Percentiles rank a stretch among this genome's conserved stretches.
phyloP scores from a whole-genome alignment of 495 filamentous ascomycete species.

The Podospora fimiseda region DNA sequence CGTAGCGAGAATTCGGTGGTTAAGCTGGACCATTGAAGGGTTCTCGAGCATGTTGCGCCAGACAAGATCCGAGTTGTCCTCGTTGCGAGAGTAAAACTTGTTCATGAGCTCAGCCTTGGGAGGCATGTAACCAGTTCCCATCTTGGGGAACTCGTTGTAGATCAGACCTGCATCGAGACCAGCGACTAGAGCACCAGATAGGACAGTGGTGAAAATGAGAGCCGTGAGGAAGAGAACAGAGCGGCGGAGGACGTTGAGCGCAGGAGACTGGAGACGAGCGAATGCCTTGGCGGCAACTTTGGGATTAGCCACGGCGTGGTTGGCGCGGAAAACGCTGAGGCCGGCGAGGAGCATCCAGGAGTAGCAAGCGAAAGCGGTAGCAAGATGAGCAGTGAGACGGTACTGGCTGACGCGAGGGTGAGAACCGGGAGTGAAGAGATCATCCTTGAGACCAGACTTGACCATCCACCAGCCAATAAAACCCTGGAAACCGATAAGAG shows the following conservation, averaged over 20 bases:
- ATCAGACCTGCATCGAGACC: constrained; percentile 94
- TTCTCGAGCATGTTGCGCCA: constrained; percentile 98
- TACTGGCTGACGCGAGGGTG: constrained; percentile 94
- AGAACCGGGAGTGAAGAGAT: constrained; percentile 82
- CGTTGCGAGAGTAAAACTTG: constrained; percentile 72
- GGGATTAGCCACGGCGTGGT: constrained; percentile 59
- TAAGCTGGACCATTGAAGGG: constrained; percentile 85
- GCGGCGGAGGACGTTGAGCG: constrained; percentile 63
- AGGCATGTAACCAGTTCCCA: constrained; percentile 78
- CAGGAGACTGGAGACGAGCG: constrained; percentile 54
- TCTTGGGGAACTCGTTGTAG: constrained; percentile 96
- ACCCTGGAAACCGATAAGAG: constrained; percentile 89
- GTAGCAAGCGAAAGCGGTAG: constrained; percentile 85
- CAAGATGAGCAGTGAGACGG: constrained; percentile 81
- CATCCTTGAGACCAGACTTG: constrained; percentile 87
- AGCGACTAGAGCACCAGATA: constrained; percentile 90
- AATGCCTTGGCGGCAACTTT: constrained; percentile 49
- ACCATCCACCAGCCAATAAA: constrained; percentile 99
- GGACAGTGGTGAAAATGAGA: constrained; percentile 80
- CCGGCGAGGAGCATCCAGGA: constrained; percentile 91
- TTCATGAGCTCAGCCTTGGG: constrained; percentile 77
- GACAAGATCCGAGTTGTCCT: constrained; percentile 72
- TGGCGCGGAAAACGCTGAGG: constrained; percentile 71
- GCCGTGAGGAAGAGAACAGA: constrained; percentile 63
- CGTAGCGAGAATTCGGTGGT: constrained; percentile 87